These are phyloP conservation scores for Puccinellia tenuiflora DNA, from an alignment of 176 grass and related monocot species.

Conservation along the genomic window DNA sequence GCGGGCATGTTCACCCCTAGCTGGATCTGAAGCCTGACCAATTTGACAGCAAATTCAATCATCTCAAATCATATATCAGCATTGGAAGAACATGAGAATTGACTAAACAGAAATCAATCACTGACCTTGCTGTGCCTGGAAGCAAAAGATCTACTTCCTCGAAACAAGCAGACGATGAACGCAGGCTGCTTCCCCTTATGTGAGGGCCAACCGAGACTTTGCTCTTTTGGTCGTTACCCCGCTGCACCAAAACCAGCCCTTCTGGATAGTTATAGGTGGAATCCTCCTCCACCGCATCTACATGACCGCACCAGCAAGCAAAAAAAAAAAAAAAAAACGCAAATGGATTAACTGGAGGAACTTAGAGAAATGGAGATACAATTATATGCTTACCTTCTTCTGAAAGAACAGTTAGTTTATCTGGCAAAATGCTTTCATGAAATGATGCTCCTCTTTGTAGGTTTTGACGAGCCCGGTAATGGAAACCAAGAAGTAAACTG, in stretches of 20 bases:
- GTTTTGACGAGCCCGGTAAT: constrained; percentile 80
- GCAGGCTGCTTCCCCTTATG: constrained; percentile 80
- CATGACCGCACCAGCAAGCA: background rate
- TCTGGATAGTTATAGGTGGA: constrained; percentile 40
- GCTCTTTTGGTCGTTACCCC: constrained; percentile 49
- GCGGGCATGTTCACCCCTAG: constrained; percentile 96
- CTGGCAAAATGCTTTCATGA: constrained; percentile 33
- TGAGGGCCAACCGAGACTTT: constrained; percentile 75
- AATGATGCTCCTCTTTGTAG: constrained; percentile 35
- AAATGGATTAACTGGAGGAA: background rate
- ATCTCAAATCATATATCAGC: background rate
- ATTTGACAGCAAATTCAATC: background rate
- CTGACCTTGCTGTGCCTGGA: constrained; percentile 76
- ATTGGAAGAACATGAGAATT: background rate
- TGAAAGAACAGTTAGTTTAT: constrained; percentile 61
- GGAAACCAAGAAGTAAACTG: constrained; percentile 86
- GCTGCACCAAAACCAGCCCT: constrained; percentile 86
- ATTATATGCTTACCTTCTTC: constrained; percentile 49
- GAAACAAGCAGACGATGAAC: constrained; percentile 79
- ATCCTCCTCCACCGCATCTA: constrained; percentile 86
- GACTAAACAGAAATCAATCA: background rate
- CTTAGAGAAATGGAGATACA: background rate
- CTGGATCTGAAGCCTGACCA: constrained; percentile 73
- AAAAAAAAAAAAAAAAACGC: background rate
- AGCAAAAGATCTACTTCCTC: constrained; percentile 98